Percentiles rank a stretch among this genome's conserved stretches.
These are phyloP conservation scores for Apiotrichum brassicae DNA, from an alignment of 1,284 basidiomycete species.

Conservation along the genomic window DNA sequence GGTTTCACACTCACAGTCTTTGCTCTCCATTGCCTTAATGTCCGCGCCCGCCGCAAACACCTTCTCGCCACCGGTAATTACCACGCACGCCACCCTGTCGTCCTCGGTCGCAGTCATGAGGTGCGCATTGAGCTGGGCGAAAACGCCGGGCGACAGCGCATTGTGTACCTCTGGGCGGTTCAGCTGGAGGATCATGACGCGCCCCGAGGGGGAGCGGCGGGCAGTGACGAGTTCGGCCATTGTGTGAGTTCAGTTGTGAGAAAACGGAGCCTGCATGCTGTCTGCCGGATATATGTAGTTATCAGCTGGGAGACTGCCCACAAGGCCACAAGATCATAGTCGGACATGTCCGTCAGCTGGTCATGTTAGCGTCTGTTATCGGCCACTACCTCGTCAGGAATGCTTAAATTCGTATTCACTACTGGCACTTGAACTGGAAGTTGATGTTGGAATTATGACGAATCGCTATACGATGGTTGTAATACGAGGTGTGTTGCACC, in stretches of 20 bases:
- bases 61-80: conserved; percentile 85
- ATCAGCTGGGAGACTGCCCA: too few species aligned
- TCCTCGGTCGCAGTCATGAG: conserved; percentile 66
- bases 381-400: too few species aligned
- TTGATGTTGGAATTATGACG: too few species aligned
- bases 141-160: conserved; percentile 73
- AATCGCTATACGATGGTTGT: too few species aligned
- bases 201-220: conserved; percentile 35
- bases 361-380: too few species aligned
- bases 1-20: conserved; percentile 75
- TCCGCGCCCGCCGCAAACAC: conserved; percentile 75
- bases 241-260: conserved; percentile 5
- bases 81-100: conserved; percentile 67
- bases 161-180: conserved; percentile 95
- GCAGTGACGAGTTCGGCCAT: conserved; percentile 32
- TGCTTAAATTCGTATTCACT: too few species aligned
- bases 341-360: too few species aligned
- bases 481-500: too few species aligned
- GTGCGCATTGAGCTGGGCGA: conserved; percentile 69
- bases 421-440: too few species aligned
- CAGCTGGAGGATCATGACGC: conserved; percentile 79
- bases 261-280: too few species aligned
- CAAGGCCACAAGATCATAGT: too few species aligned
- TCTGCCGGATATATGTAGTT: too few species aligned
- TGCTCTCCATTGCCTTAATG: conserved; percentile 61